These are phyloP conservation scores for Xanthoconium stramineum DNA, from an alignment of 768 basidiomycete species.

Conservation along the genomic window DNA sequence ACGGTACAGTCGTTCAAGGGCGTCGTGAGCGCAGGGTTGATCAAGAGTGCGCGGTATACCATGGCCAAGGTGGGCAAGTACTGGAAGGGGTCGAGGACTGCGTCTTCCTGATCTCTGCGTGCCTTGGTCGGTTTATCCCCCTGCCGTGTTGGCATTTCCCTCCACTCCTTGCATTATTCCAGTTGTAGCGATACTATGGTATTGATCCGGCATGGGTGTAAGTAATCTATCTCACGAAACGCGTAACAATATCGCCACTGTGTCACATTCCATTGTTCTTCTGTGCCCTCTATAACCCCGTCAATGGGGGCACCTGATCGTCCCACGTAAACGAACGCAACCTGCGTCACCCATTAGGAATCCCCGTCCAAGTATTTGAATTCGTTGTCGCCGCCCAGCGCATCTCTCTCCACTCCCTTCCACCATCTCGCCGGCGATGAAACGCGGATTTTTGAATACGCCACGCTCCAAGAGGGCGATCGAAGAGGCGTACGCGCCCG, in stretches of 20 bases:
- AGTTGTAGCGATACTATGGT: conserved; percentile 20
- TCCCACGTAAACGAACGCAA: no score
- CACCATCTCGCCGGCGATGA: conserved; percentile 10
- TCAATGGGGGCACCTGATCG: no score
- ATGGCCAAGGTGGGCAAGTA: conserved; percentile 82
- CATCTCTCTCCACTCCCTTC: neutral
- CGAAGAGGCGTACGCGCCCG: conserved; percentile 2
- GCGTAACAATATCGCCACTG: no score
- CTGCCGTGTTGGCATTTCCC: neutral
- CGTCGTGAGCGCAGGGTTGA: conserved; percentile 73
- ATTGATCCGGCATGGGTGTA: neutral
- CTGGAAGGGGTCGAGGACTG: conserved; percentile 45
- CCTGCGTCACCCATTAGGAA: no score
- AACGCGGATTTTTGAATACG: conserved; percentile 21
- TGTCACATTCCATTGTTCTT: no score
- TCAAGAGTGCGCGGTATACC: conserved; percentile 75
- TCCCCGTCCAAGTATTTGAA: no score
- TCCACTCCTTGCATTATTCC: conserved; percentile 8
- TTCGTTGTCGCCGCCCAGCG: no score
- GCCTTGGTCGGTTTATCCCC: no score
- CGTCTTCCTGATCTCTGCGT: conserved; percentile 5
- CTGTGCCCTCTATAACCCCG: no score
- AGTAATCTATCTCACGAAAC: no score
- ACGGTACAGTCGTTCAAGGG: conserved; percentile 85
- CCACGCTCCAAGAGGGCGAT: conserved; percentile 8